Percentiles rank a stretch among this genome's conserved stretches.
These are phyloP conservation scores for Erythrophleum ivorense DNA, from an alignment of 331 rosid genomes.

Conservation along the genomic window DNA sequence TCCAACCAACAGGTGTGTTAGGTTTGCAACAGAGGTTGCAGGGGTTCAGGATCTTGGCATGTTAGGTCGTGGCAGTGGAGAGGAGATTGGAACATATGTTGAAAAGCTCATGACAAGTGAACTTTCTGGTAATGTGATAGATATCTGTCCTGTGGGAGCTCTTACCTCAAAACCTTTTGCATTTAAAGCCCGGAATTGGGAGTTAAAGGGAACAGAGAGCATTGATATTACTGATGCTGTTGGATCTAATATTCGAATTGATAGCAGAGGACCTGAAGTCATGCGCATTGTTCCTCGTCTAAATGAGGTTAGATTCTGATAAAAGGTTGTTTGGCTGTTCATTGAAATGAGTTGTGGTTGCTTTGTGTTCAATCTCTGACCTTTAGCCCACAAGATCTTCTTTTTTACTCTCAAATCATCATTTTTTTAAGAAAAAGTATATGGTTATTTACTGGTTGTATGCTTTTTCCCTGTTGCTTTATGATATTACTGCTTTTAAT, in stretches of 20 bases:
- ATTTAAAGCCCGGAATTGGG: constrained; percentile 98
- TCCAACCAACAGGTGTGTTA: constrained; percentile 77
- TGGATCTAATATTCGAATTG: constrained; percentile 96
- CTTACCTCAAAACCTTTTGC: constrained; percentile 98
- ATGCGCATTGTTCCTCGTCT: constrained; percentile 93
- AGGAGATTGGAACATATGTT: constrained; percentile 97
- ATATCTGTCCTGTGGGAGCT: constrained; percentile 98
- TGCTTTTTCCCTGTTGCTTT: background rate
- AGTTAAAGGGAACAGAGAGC: constrained; percentile 91
- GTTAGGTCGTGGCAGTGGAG: constrained; percentile 99
- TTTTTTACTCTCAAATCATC: constrained; percentile 1
- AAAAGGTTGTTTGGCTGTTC: constrained; percentile 21
- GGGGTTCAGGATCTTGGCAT: constrained; percentile 99
- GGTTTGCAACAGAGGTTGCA: constrained; percentile 98
- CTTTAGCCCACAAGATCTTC: background rate
- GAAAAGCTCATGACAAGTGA: constrained; percentile 97
- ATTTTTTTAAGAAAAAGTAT: background rate
- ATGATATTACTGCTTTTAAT: constrained; percentile 14
- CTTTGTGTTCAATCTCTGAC: background rate
- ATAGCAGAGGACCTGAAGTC: constrained; percentile 98
- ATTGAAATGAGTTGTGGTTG: constrained; percentile 5
- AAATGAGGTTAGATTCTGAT: constrained; percentile 74
- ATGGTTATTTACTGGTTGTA: constrained; percentile 5
- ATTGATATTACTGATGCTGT: constrained; percentile 99
- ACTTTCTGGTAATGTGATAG: constrained; percentile 98